Base-by-base conservation (phyloP, 768 basidiomycete genomes). In the Lentinus tigrinus region DNA sequence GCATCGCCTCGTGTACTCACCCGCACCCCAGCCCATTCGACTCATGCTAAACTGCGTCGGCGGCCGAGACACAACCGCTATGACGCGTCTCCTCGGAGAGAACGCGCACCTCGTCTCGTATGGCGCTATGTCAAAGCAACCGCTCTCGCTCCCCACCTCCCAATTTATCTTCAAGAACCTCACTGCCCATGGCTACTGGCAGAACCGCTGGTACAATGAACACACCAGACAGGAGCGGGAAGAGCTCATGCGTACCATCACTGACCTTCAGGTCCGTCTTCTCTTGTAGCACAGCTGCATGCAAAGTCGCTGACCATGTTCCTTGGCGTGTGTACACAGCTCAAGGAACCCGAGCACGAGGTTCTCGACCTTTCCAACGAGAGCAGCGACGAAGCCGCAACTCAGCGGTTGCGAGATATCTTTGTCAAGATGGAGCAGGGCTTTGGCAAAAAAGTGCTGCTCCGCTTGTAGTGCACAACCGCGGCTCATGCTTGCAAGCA, bases 61-160 rank as follows among this genome's bases (percentile, higher is more conserved):
- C 27, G 92, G 93, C 0, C 78, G 79, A 49, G 77, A 85, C 43
- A 91, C 91, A 0, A 83, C 82, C 0, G 64, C 76, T 7, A 91
- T 94, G 90, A 77, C 82, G 1, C 79, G 84, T 49, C 73, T 89
- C 8, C 75, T 95, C 0, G 87, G 86, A 24, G 72, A 77, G 42
- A 75, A 88, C 62, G 84, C 87, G 3, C 88, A 89, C 61, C 78
- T 94, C 13, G 86, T 94, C 8, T 91, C 93, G 0, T 95, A 95
- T 54, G 93, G 93, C 27, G 92, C 89, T 5, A 95, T 95, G 93
- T 89, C 93, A 1, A 93, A 89, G 68, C 79, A 87, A 52, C 91
- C 93, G 0, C 71, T 95, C 17, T 80, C 84, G 1, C 69, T 95
- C 21, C 89, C 93, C 1, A 87, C 89, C 0, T 88, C 89, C 0